Conservation (phyloP, 2,329 filamentous ascomycete genomes). For the Cercospora berteroae region DNA sequence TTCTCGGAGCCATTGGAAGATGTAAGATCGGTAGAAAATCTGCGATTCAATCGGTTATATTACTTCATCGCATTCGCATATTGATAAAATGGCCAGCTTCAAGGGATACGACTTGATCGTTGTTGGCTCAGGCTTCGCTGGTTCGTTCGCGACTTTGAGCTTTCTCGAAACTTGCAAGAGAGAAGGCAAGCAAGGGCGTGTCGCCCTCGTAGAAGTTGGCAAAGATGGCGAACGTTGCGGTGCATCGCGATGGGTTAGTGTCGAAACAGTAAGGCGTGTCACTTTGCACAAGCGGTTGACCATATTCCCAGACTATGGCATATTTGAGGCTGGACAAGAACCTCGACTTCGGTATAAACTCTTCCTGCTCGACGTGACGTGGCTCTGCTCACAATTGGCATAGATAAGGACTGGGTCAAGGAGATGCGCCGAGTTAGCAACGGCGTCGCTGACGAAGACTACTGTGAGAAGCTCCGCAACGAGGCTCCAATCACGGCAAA, state of each 20-base stretch:
- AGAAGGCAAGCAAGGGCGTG: slow-evolving; percentile 38
- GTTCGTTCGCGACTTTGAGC: slow-evolving; percentile 42
- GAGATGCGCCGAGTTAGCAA: slow-evolving; percentile 41
- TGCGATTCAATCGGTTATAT: background rate
- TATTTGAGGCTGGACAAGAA: slow-evolving; percentile 44
- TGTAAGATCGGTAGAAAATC: background rate
- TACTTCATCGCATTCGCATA: background rate
- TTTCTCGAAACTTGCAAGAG: slow-evolving; percentile 43
- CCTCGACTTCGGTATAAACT: slow-evolving; percentile 33
- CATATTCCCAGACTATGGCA: slow-evolving; percentile 37
- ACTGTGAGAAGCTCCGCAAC: slow-evolving; percentile 42
- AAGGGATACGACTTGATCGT: slow-evolving; percentile 43
- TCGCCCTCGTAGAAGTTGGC: slow-evolving; percentile 43
- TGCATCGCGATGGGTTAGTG: slow-evolving; percentile 39
- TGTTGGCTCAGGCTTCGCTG: slow-evolving; percentile 44
- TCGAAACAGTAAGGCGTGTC: background rate
- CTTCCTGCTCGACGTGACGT: background rate
- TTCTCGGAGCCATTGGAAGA: background rate
- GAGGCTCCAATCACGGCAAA: slow-evolving; percentile 41
- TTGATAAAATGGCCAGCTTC: slow-evolving; percentile 29
- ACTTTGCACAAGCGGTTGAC: background rate
- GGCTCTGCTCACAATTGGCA: background rate
- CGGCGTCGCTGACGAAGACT: slow-evolving; percentile 42
- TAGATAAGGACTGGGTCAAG: slow-evolving; percentile 39
- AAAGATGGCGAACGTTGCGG: slow-evolving; percentile 43